Base-by-base conservation (phyloP, 1,284 basidiomycete genomes). In the Leccinum pachyderme region DNA sequence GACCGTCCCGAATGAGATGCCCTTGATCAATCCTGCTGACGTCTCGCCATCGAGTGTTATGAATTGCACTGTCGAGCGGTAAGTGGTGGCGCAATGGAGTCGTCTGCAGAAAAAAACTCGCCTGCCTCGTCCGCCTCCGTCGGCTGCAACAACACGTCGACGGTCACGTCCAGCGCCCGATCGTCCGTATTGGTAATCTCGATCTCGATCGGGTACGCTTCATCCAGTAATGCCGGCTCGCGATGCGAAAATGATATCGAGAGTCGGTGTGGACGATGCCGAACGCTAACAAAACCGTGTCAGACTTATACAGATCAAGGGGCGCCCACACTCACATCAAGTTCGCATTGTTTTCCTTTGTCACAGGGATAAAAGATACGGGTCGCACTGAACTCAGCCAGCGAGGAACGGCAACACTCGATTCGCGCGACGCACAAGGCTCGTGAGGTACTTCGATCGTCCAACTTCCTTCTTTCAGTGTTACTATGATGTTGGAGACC, bases 11-110 rank as follows among this genome's bases (percentile, higher is more conserved):
- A 89, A 80, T 7, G 73, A 68, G 45, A 92, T 71, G 18, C 83
- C 87, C 63, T 89, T 91, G 72, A 93, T 83, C 47, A 93, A 73
- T 45, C 84, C 82, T 2, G 84, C 76, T 1, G 90, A 90, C 6
- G 73, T 74, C 57, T 89, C 76, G 2, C 79, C 80, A 48, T 83
- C 85, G 43, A 91, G 66, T 4, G 73, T 67, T 39, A 93, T 85
- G 51, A 69, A 75, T 68, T 88, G 89, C 28, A 80, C 89, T 91
- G 57, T 29, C 41, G 35, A 32, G 12, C 13, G 31, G 13, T 32
- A 32, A 32, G 31, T 2, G 31, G 31, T 32, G 12, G 31, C 12
- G 31, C 31, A 32, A 32, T 11, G 31, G 12, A 6, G 12, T 13
- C 13, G 6, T 15, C 13, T 33, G 32, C 32, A 33, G 13, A 33